phyloP scores from a whole-genome alignment of 495 filamentous ascomycete genomes.

The Penicillium chermesinum region DNA sequence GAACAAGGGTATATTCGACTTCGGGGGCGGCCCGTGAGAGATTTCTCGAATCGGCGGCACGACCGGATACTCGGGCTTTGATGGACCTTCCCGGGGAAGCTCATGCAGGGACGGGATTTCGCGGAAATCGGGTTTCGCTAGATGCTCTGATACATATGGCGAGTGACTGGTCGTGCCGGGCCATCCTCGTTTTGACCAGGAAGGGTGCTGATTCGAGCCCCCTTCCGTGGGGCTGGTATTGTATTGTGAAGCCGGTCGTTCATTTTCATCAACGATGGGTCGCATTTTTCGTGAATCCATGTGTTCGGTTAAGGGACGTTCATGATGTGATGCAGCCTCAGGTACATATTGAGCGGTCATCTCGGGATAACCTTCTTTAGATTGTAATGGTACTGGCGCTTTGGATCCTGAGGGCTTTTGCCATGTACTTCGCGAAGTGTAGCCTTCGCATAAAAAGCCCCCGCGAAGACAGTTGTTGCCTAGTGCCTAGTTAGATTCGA shows the following conservation, averaged over 20 bases:
- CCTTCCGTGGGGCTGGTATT: slow-evolving; percentile 36
- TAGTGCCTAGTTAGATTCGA: slow-evolving; percentile 26
- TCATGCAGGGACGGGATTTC: slow-evolving; percentile 44
- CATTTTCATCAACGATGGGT: slow-evolving; percentile 43
- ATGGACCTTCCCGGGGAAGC: slow-evolving; percentile 34
- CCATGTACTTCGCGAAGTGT: slow-evolving; percentile 73
- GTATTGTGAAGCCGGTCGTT: slow-evolving; percentile 33
- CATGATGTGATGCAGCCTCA: slow-evolving; percentile 47
- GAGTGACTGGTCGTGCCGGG: slow-evolving; percentile 25
- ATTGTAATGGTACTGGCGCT: slow-evolving; percentile 72
- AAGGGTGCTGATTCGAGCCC: slow-evolving; percentile 22
- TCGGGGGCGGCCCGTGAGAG: slow-evolving; percentile 31
- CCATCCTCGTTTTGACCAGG: slow-evolving; percentile 42
- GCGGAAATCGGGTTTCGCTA: slow-evolving; percentile 37
- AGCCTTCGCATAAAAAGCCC: slow-evolving; percentile 91
- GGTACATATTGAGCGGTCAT: slow-evolving; percentile 40
- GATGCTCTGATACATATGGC: slow-evolving; percentile 33
- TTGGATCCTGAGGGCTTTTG: slow-evolving; percentile 57
- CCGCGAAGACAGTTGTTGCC: slow-evolving; percentile 91
- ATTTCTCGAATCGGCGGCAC: slow-evolving; percentile 43
- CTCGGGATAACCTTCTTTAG: slow-evolving; percentile 68
- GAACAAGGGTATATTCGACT: slow-evolving; percentile 32
- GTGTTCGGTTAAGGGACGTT: slow-evolving; percentile 35
- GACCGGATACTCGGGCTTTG: slow-evolving; percentile 40
- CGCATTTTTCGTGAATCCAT: slow-evolving; percentile 37